Base-by-base conservation (phyloP, 2,329 filamentous ascomycete species). In the Salinomyces thailandicus region DNA sequence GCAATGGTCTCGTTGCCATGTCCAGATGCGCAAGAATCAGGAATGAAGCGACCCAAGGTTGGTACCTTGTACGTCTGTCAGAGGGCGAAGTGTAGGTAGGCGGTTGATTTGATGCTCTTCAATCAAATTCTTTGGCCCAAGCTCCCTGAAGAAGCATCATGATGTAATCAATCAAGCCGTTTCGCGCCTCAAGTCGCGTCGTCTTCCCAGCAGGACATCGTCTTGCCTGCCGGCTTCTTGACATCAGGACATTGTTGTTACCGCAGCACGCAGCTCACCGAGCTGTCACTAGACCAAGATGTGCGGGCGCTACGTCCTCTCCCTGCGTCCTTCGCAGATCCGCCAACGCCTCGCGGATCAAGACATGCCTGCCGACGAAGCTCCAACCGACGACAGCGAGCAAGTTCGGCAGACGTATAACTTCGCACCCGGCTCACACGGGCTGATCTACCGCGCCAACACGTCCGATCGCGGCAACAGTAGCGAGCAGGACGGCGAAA, bases 391-490 rank as follows among this genome's bases (percentile, higher is more conserved):
- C 50, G 77, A 85, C 15, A 84, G 93, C 48, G 75, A 84, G 13
- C 73, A 66, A 31, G 63, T 77, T 20, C 74, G 82, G 24, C 81
- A 85, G 54, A 85, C 75, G 22, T 94, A 93, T 64, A 96, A 96
- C 58, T 93, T 98, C 55, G 85, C 89, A 0, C 91, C 91, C 0
- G 83, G 87, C 0, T 83, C 85, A 43, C 72, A 81, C 52, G 89
- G 91, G 20, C 68, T 91, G 16, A 83, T 96, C 17, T 94, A 93
- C 57, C 77, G 86, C 41, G 85, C 85, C 20, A 76, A 85, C 35
- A 71, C 73, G 5, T 70, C 77, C 9, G 76, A 80, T 40, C 64
- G 66, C 44, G 75, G 75, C n/a, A 68, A 71, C 11, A 69, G 70
- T 1, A 31, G 36, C 22, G 45, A 47, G 9, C 38, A 45, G 15